A percentile compares a stretch with the other conserved stretches of the same genome.
Evolutionary conservation across 257 asterid genomes (phyloP).

Genomic region (Datura wrightii): DNA sequence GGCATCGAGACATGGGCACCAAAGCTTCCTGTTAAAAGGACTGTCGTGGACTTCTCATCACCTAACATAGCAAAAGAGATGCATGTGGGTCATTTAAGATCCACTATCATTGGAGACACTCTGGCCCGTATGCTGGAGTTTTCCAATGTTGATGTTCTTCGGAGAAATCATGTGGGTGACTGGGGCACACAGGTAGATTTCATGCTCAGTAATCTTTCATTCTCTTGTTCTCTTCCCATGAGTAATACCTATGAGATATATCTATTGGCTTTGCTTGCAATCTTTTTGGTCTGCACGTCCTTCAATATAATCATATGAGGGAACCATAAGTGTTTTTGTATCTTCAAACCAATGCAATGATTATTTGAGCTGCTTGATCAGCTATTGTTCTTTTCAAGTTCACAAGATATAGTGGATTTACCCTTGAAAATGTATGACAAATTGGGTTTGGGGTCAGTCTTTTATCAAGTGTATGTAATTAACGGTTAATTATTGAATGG

Average conservation of each 20-base stretch:
- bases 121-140: conserved; percentile 92
- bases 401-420: neutral
- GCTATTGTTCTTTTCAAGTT: neutral
- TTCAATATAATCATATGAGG: neutral
- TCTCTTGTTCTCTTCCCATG: conserved; percentile 12
- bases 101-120: conserved; percentile 95
- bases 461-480: neutral
- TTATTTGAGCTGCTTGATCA: neutral
- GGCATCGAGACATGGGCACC: conserved; percentile 95
- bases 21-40: conserved; percentile 71
- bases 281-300: neutral
- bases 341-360: neutral
- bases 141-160: conserved; percentile 84
- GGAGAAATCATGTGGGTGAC: conserved; percentile 96
- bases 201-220: neutral
- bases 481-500: neutral
- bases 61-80: conserved; percentile 98
- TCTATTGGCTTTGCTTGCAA: neutral
- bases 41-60: conserved; percentile 92
- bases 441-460: neutral
- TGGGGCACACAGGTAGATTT: conserved; percentile 92
- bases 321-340: neutral
- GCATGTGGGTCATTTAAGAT: conserved; percentile 98
- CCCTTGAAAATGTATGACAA: neutral
- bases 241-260: conserved; percentile 26